Evolutionary conservation across 768 basidiomycete genomes (phyloP).

Genomic region (Mycena kentingensis): DNA sequence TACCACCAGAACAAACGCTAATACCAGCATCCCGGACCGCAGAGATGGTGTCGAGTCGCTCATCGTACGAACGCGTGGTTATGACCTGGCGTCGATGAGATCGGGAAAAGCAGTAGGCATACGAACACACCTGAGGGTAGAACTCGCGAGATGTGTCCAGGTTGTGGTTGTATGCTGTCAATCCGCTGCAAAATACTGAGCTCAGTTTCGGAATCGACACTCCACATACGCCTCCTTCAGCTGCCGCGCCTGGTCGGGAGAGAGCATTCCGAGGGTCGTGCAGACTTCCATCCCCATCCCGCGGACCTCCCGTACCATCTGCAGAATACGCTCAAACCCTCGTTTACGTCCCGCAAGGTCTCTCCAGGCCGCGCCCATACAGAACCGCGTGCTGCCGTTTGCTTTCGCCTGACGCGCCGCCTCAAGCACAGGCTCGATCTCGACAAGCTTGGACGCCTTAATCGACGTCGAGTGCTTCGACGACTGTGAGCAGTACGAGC

Average conservation of each 20-base stretch:
- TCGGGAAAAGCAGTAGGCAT: background rate
- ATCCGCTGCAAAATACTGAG: constrained; percentile 52
- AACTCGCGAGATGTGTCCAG: constrained; percentile 97
- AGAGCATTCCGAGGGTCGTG: constrained; percentile 96
- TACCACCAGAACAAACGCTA: constrained; percentile 96
- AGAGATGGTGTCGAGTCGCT: constrained; percentile 84
- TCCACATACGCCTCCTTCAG: constrained; percentile 88
- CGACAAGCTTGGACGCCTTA: constrained; percentile 82
- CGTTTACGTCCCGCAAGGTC: constrained; percentile 91
- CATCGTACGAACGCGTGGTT: constrained; percentile 92
- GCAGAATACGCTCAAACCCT: constrained; percentile 89
- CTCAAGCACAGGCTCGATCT: constrained; percentile 88
- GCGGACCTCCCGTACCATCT: constrained; percentile 89
- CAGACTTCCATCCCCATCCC: constrained; percentile 99
- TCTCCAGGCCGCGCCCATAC: constrained; percentile 99
- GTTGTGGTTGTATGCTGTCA: constrained; percentile 99
- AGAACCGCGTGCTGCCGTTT: constrained; percentile 96
- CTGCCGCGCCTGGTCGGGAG: constrained; percentile 86
- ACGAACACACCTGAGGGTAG: constrained; percentile 74
- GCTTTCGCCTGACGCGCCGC: constrained; percentile 93
- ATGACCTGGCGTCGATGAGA: constrained; percentile 65
- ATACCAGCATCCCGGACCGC: constrained; percentile 95
- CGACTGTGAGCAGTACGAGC: constrained; percentile 97
- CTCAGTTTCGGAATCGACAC: constrained; percentile 6
- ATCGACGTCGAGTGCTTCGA: constrained; percentile 90